These are phyloP conservation scores for Stevia rebaudiana DNA, from an alignment of 140 eudicot species.

Conservation along the genomic window DNA sequence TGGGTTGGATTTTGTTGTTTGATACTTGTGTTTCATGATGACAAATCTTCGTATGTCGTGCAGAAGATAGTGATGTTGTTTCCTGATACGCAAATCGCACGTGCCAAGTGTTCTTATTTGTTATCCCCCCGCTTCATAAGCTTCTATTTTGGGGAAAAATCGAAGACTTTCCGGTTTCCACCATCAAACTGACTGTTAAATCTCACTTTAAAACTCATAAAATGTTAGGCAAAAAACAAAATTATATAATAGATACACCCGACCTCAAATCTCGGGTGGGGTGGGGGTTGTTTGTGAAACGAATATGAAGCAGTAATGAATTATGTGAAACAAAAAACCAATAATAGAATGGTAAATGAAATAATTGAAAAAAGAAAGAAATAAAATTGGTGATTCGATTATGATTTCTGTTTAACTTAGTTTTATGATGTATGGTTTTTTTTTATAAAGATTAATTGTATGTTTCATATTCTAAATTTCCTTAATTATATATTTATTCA, in stretches of 20 bases:
- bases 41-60: constrained; percentile 29
- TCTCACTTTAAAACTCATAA: background rate
- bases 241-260: constrained; percentile 1
- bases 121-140: constrained; percentile 17
- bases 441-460: no score
- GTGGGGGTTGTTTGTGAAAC: background rate
- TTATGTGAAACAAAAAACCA: no score
- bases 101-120: constrained; percentile 25
- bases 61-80: constrained; percentile 23
- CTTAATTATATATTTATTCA: no score
- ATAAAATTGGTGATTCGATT: no score
- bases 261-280: constrained; percentile 5
- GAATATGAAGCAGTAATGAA: no score
- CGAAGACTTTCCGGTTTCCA: background rate
- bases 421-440: no score
- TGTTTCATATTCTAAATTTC: no score
- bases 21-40: constrained; percentile 28
- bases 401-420: no score
- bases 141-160: constrained; percentile 18
- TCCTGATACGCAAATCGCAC: constrained; percentile 33
- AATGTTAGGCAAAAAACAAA: background rate
- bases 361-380: no score
- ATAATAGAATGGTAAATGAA: no score
- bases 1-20: constrained; percentile 15
- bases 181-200: background rate